Base-by-base conservation (phyloP, 345 rosid species). In the Hibiscus mutabilis region DNA sequence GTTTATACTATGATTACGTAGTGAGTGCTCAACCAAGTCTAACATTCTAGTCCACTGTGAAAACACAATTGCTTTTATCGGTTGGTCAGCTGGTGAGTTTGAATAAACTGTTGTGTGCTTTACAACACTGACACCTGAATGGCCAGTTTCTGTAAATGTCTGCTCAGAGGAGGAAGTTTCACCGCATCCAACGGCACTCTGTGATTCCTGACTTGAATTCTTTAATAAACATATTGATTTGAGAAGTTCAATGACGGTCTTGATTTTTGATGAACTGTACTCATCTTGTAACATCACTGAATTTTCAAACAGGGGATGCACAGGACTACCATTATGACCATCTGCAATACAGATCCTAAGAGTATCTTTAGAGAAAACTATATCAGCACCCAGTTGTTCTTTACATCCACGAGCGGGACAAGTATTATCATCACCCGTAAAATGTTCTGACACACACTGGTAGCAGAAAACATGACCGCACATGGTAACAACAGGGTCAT, bases 11-110 rank as follows among this genome's bases (percentile, higher is more conserved):
- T 75, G 73, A 76, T 80, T 80, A 25, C 56, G 80, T 75, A 94
- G 71, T 68, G 93, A 79, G 27, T 4, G 12, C 85, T 88, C 91
- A 60, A 94, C 86, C 80, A 91, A 74, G 84, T 94, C 85, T 77
- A 94, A 81, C 98, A 94, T 94, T 55, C 91, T 76, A 55, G 96
- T 94, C 97, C 98, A 94, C 75, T 94, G 98, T 37, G 97, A 88
- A 85, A 94, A 94, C 73, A 94, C 73, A 62, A 94, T 91, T 47
- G 97, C 73, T 82, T 94, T 94, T 66, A 86, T 75, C 22, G 97
- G 91, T 64, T 79, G 86, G 51, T 65, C 79, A 42, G 68, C 77
- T 15, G 78, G 77, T 55, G 74, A 47, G 73, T 65, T 78, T 42
- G 86, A 78, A 60, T 58, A 62, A 67, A 79, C 69, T n/a, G 75